These are phyloP conservation scores for Telfairia occidentalis DNA, from an alignment of 331 rosid genomes.

Conservation along the genomic window DNA sequence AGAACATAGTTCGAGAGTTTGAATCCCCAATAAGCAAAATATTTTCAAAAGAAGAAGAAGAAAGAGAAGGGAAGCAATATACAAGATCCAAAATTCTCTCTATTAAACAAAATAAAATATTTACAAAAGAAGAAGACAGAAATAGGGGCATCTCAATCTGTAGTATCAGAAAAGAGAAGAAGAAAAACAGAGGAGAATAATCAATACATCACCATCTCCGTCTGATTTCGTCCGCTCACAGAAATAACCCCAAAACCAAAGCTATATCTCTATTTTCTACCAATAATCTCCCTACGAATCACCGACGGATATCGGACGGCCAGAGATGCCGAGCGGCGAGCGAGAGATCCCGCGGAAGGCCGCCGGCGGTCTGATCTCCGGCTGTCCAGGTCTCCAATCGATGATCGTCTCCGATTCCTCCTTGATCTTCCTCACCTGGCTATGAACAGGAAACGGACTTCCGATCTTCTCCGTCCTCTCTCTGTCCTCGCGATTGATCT, in stretches of 20 bases:
- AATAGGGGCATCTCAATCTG: neutral
- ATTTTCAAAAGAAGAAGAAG: neutral
- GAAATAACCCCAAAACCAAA: neutral
- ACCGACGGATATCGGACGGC: neutral
- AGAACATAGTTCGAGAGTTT: too few relatives aligned
- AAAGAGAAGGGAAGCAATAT: neutral
- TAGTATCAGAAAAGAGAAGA: neutral
- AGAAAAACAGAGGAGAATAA: neutral
- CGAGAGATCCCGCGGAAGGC: constrained; percentile 57
- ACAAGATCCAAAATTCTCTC: neutral
- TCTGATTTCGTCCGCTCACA: neutral
- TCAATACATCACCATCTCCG: neutral
- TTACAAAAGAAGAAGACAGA: neutral
- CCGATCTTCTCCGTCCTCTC: constrained; percentile 8
- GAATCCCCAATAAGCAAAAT: neutral
- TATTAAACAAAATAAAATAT: neutral
- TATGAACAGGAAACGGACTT: constrained; percentile 43
- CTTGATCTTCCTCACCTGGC: constrained; percentile 75
- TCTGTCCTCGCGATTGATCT: constrained; percentile 1
- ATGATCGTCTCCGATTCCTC: constrained; percentile 52
- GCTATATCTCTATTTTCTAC: neutral
- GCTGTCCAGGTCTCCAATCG: constrained; percentile 51
- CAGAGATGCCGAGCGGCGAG: constrained; percentile 5
- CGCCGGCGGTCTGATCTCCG: constrained; percentile 37
- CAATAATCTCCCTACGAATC: neutral